Evolutionary conservation across 805 yeast species (phyloP), one percentile per base, ranked within the genome.

Genomic region (Metschnikowia shivogae): DNA sequence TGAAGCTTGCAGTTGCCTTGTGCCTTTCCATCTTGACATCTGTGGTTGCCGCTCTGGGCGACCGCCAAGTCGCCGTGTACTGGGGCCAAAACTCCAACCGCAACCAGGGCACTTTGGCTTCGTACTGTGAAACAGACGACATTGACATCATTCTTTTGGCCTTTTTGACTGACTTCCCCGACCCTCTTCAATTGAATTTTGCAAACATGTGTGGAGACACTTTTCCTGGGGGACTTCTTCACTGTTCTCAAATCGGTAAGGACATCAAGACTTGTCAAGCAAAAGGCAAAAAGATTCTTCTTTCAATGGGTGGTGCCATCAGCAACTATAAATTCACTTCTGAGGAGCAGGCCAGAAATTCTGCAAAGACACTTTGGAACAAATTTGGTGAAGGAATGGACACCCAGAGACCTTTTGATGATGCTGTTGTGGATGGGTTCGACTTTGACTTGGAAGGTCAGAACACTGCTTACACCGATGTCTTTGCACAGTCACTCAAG

Each of bases 1-100:
- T 37, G 28, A 37, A 37, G 17, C 40, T 37, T n/a, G 27, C 33
- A 10, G 14, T 19, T 9, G 27, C 17, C 26, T 29, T 29, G n/a
- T 12, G 33, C 12, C 34, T 29, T 12, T 29, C 27, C 19, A 37
- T 37, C 28, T 29, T 37, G 19, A 17, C 40, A 5, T 19, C 19
- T 14, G n/a, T 37, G 20, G 27, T n/a, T 11, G 39, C 40, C 29
- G 34, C 34, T 9, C 40, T 29, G 40, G 19, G 8, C 12, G 40
- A 37, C 28, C 39, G 39, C 27, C 43, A 86, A 52, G 78, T 88
- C 32, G 96, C 84, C 19, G 73, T 86, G 6, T 89, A 89, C 67
- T 89, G 96, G 96, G 96, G 97, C 43, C 96, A 89, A 65, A 78
- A 79, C 56, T 80, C 92, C 12, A 44, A 44, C 42, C 82, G 77